These are phyloP conservation scores for Schwanniomyces polymorphus DNA, from an alignment of 805 yeast species.

Conservation along the genomic window DNA sequence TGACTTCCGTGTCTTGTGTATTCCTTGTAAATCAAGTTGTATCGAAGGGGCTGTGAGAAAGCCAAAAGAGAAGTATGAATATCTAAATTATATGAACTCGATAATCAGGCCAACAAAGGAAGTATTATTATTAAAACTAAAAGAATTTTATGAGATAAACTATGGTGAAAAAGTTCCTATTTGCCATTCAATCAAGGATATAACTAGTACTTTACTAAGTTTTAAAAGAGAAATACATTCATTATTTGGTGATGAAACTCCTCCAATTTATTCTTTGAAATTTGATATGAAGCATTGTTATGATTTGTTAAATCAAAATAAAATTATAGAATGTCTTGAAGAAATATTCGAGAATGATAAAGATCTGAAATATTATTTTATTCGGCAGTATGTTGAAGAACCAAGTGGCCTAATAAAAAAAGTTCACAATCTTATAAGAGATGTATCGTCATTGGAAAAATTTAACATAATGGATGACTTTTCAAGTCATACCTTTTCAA, in stretches of 20 bases:
- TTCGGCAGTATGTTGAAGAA: conserved; percentile 17
- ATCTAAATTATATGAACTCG: conserved; percentile 25
- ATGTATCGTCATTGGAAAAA: conserved; percentile 12
- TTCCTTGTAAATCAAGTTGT: conserved; percentile 36
- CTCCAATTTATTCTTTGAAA: conserved; percentile 52
- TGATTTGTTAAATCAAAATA: conserved; percentile 62
- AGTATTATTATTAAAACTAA: conserved; percentile 10
- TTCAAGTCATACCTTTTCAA: neutral
- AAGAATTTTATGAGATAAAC: conserved; percentile 4
- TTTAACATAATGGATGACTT: conserved; percentile 10
- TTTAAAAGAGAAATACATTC: conserved; percentile 31
- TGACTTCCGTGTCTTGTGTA: conserved; percentile 61
- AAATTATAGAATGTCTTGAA: conserved; percentile 34
- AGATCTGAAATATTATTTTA: conserved; percentile 15
- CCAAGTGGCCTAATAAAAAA: conserved; percentile 7
- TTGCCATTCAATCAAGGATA: conserved; percentile 45
- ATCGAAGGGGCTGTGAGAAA: conserved; percentile 13
- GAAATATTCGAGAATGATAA: conserved; percentile 24
- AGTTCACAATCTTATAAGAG: conserved; percentile 11
- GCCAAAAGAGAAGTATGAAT: conserved; percentile 29
- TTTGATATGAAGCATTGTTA: conserved; percentile 79
- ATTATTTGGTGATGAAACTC: conserved; percentile 18
- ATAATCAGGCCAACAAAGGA: conserved; percentile 44
- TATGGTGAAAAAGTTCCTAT: conserved; percentile 18
- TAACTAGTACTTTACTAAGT: conserved; percentile 34